Evolutionary conservation across 2,329 filamentous ascomycete species (phyloP).

Genomic region (Colletotrichum viniferum): DNA sequence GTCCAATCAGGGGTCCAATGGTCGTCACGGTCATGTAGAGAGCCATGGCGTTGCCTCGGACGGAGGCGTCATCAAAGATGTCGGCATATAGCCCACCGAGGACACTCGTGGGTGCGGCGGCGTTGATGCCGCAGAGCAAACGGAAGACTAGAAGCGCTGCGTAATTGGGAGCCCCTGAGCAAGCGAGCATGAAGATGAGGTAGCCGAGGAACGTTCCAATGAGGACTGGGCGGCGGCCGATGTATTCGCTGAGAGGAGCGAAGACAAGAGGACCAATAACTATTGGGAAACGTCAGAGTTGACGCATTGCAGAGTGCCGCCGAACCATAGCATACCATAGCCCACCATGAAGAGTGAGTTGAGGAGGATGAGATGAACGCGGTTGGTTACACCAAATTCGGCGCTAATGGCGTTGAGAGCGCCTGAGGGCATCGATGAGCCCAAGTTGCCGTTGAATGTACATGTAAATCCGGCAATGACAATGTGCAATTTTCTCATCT

Average conservation of each 20-base stretch:
- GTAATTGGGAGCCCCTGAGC: slow-evolving; percentile 47
- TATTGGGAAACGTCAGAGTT: not conserved
- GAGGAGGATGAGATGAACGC: slow-evolving; percentile 33
- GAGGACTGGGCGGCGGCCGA: slow-evolving; percentile 36
- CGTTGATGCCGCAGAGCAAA: slow-evolving; percentile 34
- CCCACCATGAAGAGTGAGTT: slow-evolving; percentile 41
- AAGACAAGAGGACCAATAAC: slow-evolving; percentile 38
- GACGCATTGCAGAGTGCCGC: not conserved
- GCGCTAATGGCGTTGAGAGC: slow-evolving; percentile 37
- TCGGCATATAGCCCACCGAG: slow-evolving; percentile 38
- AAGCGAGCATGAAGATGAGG: slow-evolving; percentile 35
- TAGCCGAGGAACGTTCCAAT: slow-evolving; percentile 37
- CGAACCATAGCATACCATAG: slow-evolving; percentile 18
- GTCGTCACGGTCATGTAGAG: slow-evolving; percentile 39
- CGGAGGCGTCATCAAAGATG: slow-evolving; percentile 34
- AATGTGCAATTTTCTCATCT: slow-evolving; percentile 36
- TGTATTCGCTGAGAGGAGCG: slow-evolving; percentile 38
- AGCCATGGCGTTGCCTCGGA: slow-evolving; percentile 35
- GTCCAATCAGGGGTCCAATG: slow-evolving; percentile 46
- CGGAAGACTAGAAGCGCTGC: slow-evolving; percentile 47
- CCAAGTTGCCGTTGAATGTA: slow-evolving; percentile 40
- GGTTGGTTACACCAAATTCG: slow-evolving; percentile 29
- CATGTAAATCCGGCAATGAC: slow-evolving; percentile 38
- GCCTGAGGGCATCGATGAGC: slow-evolving; percentile 39
- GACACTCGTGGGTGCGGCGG: slow-evolving; percentile 37